phyloP scores from a whole-genome alignment of 2,329 filamentous ascomycete genomes.

The Verticillium zaregamsianum region DNA sequence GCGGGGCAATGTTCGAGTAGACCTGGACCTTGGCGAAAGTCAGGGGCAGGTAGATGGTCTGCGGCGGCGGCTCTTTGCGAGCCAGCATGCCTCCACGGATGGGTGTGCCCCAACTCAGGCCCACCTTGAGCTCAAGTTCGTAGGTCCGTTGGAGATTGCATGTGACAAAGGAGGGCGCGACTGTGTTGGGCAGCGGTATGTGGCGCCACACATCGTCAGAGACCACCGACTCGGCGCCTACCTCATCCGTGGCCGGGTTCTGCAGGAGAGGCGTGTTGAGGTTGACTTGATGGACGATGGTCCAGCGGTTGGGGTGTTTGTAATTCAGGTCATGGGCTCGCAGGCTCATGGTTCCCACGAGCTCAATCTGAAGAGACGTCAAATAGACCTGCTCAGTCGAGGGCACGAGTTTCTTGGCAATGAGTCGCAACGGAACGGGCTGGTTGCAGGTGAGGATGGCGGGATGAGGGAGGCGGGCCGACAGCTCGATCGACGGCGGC shows the following conservation, averaged over 20 bases:
- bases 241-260: conserved; percentile 44
- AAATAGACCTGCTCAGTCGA: conserved; percentile 69
- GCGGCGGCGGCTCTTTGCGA: conserved; percentile 38
- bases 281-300: conserved; percentile 67
- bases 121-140: conserved; percentile 76
- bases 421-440: conserved; percentile 72
- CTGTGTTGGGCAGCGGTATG: conserved; percentile 72
- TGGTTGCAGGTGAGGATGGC: conserved; percentile 87
- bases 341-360: conserved; percentile 76
- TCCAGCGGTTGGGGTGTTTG: conserved; percentile 69
- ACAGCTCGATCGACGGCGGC: conserved; percentile 69
- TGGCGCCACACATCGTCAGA: conserved; percentile 70
- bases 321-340: conserved; percentile 71
- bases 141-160: conserved; percentile 85
- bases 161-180: conserved; percentile 81
- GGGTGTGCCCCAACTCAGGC: conserved; percentile 68
- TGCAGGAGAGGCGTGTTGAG: conserved; percentile 67
- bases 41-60: conserved; percentile 74
- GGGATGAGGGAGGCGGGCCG: conserved; percentile 79
- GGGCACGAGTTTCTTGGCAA: conserved; percentile 72
- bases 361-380: conserved; percentile 73
- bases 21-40: conserved; percentile 71
- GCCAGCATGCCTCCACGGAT: conserved; percentile 18
- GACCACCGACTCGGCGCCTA: conserved; percentile 65
- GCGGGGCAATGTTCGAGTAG: conserved; percentile 83